These are phyloP conservation scores for Cucumis cinereus DNA, from an alignment of 306 rosid species.

Conservation along the genomic window DNA sequence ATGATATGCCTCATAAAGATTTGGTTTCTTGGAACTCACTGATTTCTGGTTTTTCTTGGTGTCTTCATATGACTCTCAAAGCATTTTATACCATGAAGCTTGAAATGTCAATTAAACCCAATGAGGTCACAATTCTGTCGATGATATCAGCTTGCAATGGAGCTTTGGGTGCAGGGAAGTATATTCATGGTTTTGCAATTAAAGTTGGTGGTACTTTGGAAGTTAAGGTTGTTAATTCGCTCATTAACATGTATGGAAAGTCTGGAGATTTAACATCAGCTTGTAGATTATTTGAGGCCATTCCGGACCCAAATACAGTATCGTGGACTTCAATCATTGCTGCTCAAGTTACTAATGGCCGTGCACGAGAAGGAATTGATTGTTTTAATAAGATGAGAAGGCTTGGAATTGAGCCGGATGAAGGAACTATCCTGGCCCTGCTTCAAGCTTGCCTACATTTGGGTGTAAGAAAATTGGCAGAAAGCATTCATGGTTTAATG, in stretches of 20 bases:
- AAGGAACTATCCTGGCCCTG: slow-evolving; percentile 45
- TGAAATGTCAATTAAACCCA: slow-evolving; percentile 24
- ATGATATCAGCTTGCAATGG: slow-evolving; percentile 41
- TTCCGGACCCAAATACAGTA: slow-evolving; percentile 29
- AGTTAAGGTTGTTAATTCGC: slow-evolving; percentile 45
- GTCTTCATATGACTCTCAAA: slow-evolving; percentile 27
- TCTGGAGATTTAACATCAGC: slow-evolving; percentile 29
- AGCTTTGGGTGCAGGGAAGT: slow-evolving; percentile 32
- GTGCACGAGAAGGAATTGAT: slow-evolving; percentile 25
- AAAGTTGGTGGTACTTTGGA: slow-evolving; percentile 43
- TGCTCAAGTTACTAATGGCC: slow-evolving; percentile 28
- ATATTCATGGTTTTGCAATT: slow-evolving; percentile 42
- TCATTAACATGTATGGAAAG: slow-evolving; percentile 62
- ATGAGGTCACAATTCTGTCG: slow-evolving; percentile 47
- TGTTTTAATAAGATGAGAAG: slow-evolving; percentile 43
- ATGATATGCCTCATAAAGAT: slow-evolving; percentile 51
- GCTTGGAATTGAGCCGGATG: slow-evolving; percentile 39
- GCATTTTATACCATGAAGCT: slow-evolving; percentile 31
- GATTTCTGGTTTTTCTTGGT: slow-evolving; percentile 44
- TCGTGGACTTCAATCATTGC: slow-evolving; percentile 65
- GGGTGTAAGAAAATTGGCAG: slow-evolving; percentile 32
- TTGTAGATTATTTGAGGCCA: slow-evolving; percentile 37
- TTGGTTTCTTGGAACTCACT: slow-evolving; percentile 59
- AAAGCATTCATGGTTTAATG: slow-evolving; percentile 43
- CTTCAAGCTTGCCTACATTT: slow-evolving; percentile 49